Evolutionary conservation across 2,329 filamentous ascomycete species (phyloP).

Genomic region (Pyrenophora seminiperda): DNA sequence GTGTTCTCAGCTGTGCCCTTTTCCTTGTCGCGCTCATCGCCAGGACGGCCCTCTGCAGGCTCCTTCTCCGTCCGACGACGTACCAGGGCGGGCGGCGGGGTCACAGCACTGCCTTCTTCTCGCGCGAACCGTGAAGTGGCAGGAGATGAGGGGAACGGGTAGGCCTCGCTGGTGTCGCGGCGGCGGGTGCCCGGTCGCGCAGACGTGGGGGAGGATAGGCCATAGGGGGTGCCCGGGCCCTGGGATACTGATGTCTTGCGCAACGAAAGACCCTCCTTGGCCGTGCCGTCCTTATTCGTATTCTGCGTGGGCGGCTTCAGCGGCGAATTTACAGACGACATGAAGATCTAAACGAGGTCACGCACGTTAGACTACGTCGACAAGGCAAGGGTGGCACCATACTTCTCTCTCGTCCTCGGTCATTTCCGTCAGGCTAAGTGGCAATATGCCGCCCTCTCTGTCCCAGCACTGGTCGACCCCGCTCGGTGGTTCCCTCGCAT

Average conservation of each 20-base stretch:
- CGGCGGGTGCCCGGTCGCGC: constrained; percentile 77
- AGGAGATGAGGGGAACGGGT: constrained; percentile 63
- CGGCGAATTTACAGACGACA: constrained; percentile 88
- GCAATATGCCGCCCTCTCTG: constrained; percentile 68
- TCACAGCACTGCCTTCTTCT: constrained; percentile 66
- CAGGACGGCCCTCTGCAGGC: constrained; percentile 44
- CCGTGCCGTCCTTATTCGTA: constrained; percentile 64
- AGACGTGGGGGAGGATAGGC: constrained; percentile 73
- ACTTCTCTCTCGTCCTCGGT: constrained; percentile 70
- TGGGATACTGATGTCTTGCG: constrained; percentile 86
- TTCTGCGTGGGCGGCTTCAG: constrained; percentile 80
- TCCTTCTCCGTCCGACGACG: constrained; percentile 68
- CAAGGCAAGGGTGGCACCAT: constrained; percentile 30
- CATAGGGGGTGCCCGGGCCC: constrained; percentile 66
- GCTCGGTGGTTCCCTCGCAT: constrained; percentile 67
- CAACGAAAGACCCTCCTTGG: constrained; percentile 63
- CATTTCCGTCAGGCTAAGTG: constrained; percentile 76
- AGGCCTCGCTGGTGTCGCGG: constrained; percentile 81
- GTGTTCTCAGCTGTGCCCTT: constrained; percentile 49
- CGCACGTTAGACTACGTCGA: constrained; percentile 18
- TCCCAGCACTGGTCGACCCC: constrained; percentile 97
- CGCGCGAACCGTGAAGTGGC: constrained; percentile 64
- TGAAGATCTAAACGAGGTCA: constrained; percentile 67
- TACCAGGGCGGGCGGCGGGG: constrained; percentile 64
- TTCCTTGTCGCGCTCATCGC: constrained; percentile 59